Base-by-base conservation (phyloP, 257 asterid genomes). In the Scutellaria galericulata region DNA sequence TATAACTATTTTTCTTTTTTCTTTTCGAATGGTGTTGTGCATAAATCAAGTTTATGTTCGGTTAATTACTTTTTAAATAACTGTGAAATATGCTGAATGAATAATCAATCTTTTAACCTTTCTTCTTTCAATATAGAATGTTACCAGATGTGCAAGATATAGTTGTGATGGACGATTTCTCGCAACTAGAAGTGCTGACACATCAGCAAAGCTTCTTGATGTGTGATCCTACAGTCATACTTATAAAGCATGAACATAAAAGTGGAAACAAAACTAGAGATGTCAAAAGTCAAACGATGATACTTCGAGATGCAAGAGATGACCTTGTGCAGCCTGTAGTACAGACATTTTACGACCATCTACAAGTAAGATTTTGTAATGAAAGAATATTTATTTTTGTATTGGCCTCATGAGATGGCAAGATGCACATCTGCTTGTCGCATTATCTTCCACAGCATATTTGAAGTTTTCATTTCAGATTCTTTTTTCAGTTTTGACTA, bases 141-240 rank as follows among this genome's bases (percentile, higher is more conserved):
- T 82, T 35, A 92, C 92, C 42, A 86, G 92, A 79, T 91, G 96
- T 78, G 97, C 96, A 78, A 89, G 91, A 80, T 91, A 89, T 66
- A 91, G 96, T 74, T 89, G 87, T 24, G 97, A 91, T 82, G 96
- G 97, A 77, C 86, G 89, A 81, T 87, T 84, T 82, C 84, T 91
- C 83, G 97, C 97, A 47, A 86, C 96, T 71, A 96, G 91, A 72
- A 89, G 96, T 79, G 90, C 94, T 57, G 97, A 24, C 82, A 79
- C 96, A 48, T 88, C 97, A 60, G 84, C 88, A 76, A 90, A 90
- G 79, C 90, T 88, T 75, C 78, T 87, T 77, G 97, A 88, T 92
- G 93, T 87, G 65, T 64, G 78, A 39, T 72, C 66, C 71, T 54
- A 65, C 59, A 24, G 1, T 2, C 27, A 1, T 24, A 24, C 27